These are phyloP conservation scores for Pichia cabralensis DNA, from an alignment of 805 yeast genomes.

Conservation along the genomic window DNA sequence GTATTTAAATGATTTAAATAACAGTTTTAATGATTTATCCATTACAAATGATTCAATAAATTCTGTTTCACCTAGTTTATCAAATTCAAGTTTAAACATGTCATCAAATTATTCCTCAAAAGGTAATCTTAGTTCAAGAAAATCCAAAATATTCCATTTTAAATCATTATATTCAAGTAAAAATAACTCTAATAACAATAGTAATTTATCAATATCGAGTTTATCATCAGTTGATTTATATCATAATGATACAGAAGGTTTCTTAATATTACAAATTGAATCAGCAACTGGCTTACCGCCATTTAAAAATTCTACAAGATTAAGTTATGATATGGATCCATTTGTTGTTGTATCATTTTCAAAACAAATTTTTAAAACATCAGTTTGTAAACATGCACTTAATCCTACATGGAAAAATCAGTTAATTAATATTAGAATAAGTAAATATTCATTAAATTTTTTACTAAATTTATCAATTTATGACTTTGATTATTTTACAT, in stretches of 20 bases:
- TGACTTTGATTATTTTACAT: constrained; percentile 78
- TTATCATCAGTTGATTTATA: too few relatives aligned
- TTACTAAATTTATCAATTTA: constrained; percentile 62
- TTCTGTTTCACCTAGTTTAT: too few relatives aligned
- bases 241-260: constrained; percentile 37
- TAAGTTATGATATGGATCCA: constrained; percentile 93
- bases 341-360: constrained; percentile 90
- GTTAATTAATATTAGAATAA: constrained; percentile 67
- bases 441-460: constrained; percentile 53
- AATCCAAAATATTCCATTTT: too few relatives aligned
- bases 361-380: constrained; percentile 74
- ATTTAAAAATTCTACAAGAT: constrained; percentile 53
- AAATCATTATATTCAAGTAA: too few relatives aligned
- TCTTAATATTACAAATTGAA: constrained; percentile 64
- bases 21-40: too few relatives aligned
- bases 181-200: too few relatives aligned
- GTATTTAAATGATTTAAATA: too few relatives aligned
- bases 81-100: background rate
- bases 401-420: constrained; percentile 73
- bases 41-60: too few relatives aligned
- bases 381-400: constrained; percentile 72
- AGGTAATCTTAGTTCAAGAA: too few relatives aligned
- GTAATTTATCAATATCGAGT: too few relatives aligned
- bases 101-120: background rate
- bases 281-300: constrained; percentile 77